These are phyloP conservation scores for Aspergillus pseudoterreus DNA, from an alignment of 2,329 filamentous ascomycete species.

Conservation along the genomic window DNA sequence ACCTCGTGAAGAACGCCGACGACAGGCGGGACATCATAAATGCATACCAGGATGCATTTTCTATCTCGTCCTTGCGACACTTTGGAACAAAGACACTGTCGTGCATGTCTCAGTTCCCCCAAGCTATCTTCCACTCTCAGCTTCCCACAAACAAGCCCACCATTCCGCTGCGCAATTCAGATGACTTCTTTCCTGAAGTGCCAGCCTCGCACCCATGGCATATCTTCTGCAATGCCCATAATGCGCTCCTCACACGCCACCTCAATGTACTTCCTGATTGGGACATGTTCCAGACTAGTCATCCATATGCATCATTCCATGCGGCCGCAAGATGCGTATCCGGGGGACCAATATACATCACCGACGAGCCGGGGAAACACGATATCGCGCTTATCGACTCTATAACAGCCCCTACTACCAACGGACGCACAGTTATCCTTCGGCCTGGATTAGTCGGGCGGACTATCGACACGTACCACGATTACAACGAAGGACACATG, in stretches of 20 bases:
- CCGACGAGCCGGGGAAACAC: constrained; percentile 80
- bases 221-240: constrained; percentile 90
- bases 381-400: constrained; percentile 70
- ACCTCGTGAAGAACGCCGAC: constrained; percentile 65
- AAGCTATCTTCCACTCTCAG: constrained; percentile 80
- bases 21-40: constrained; percentile 69
- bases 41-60: constrained; percentile 84
- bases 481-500: constrained; percentile 68
- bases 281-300: constrained; percentile 70
- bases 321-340: constrained; percentile 85
- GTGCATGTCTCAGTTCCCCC: constrained; percentile 91
- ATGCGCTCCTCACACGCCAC: constrained; percentile 74
- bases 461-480: constrained; percentile 68
- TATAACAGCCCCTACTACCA: constrained; percentile 71
- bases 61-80: constrained; percentile 69
- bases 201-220: constrained; percentile 87
- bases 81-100: constrained; percentile 77
- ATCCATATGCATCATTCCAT: constrained; percentile 75
- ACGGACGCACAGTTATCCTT: constrained; percentile 74
- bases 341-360: constrained; percentile 92
- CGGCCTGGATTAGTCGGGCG: constrained; percentile 73
- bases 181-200: constrained; percentile 83
- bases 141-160: constrained; percentile 71
- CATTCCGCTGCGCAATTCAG: constrained; percentile 78
- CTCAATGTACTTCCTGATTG: constrained; percentile 84